Conservation (phyloP, 768 basidiomycete species). For the Naganishia randhawae region DNA sequence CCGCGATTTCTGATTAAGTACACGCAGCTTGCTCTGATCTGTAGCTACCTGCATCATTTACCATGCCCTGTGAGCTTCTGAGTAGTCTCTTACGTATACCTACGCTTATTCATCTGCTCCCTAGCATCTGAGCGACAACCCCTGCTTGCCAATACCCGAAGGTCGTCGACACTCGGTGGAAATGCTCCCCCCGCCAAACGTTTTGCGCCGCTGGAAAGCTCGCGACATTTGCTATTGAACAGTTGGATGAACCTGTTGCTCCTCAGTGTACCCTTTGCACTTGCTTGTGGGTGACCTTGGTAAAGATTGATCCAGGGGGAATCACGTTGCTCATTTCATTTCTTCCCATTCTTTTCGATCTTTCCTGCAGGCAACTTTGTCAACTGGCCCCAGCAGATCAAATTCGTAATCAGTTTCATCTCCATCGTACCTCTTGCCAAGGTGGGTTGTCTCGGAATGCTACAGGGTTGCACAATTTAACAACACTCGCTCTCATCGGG, state of each 20-base stretch:
- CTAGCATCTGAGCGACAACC: conserved; percentile 14
- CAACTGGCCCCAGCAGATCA: conserved; percentile 50
- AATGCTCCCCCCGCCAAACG: conserved; percentile 14
- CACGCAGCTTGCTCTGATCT: background rate
- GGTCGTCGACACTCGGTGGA: background rate
- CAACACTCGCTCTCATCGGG: background rate
- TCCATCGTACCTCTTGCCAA: conserved; percentile 87
- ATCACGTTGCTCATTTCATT: too few species aligned
- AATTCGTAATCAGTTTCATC: conserved; percentile 69
- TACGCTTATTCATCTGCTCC: background rate
- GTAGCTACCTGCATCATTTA: background rate
- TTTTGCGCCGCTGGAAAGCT: conserved; percentile 35
- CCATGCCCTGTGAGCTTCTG: background rate
- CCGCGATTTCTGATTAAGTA: background rate
- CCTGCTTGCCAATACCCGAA: background rate
- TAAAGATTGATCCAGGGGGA: too few species aligned
- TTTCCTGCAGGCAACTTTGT: conserved; percentile 38
- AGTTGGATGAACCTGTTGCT: conserved; percentile 71
- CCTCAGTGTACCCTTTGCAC: conserved; percentile 71
- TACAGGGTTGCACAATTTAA: background rate
- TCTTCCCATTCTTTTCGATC: background rate
- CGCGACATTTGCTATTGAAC: conserved; percentile 49
- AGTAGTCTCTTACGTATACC: background rate
- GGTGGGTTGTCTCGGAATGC: conserved; percentile 53
- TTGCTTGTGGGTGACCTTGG: conserved; percentile 56